These are phyloP conservation scores for Penicillium sp. DNA, from an alignment of 2,329 filamentous ascomycete species.

Conservation along the genomic window DNA sequence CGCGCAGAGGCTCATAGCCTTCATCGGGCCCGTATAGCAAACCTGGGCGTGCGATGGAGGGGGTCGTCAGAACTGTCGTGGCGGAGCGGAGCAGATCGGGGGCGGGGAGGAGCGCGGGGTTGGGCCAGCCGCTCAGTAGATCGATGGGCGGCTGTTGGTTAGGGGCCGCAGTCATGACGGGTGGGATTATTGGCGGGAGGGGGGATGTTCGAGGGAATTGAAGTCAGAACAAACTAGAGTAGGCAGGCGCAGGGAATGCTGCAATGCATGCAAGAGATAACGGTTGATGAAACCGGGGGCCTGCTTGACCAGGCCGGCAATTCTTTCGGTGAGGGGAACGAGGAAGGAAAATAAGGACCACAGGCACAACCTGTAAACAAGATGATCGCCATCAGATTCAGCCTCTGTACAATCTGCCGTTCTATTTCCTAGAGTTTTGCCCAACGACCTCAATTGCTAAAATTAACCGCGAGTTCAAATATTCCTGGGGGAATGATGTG, in stretches of 20 bases:
- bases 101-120: constrained; percentile 66
- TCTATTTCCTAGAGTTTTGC: too few relatives aligned
- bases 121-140: constrained; percentile 53
- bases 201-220: not conserved
- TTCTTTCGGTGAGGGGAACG: not conserved
- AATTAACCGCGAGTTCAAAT: not conserved
- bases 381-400: not conserved
- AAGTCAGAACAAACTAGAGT: not conserved
- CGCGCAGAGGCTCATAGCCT: constrained; percentile 71
- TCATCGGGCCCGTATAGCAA: constrained; percentile 79
- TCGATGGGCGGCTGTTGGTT: constrained; percentile 39
- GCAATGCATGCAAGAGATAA: not conserved
- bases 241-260: not conserved
- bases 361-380: not conserved
- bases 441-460: not conserved
- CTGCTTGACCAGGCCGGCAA: not conserved
- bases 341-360: not conserved
- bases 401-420: not conserved
- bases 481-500: not conserved
- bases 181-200: not conserved
- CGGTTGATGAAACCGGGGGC: not conserved
- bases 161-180: constrained; percentile 13
- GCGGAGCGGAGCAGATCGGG: constrained; percentile 64
- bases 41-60: constrained; percentile 62
- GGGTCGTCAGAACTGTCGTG: constrained; percentile 63